phyloP scores from a whole-genome alignment of 495 filamentous ascomycete species.

The Hypoxylon lienhwacheense region DNA sequence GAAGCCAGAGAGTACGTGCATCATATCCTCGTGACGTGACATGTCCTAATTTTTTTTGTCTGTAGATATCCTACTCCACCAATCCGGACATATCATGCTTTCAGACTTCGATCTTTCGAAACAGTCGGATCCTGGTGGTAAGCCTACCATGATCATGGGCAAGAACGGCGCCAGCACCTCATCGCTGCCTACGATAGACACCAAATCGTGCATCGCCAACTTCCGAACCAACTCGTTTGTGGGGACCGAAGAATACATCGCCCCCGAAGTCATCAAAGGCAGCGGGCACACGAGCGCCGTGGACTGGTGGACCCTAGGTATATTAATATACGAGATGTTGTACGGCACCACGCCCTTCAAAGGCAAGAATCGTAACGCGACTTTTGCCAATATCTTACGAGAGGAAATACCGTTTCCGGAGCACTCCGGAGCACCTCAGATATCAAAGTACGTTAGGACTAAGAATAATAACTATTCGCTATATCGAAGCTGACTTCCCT shows the following conservation, averaged over 20 bases:
- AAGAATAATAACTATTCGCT: background rate
- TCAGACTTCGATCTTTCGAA: conserved; percentile 99
- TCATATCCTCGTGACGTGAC: background rate
- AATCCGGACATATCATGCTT: conserved; percentile 99
- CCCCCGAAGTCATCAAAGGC: conserved; percentile 97
- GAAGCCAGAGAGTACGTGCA: conserved; percentile 88
- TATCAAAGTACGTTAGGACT: conserved; percentile 73
- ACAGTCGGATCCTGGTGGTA: conserved; percentile 93
- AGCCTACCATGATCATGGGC: conserved; percentile 94
- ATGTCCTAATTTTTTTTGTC: conserved; percentile 11
- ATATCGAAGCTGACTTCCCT: conserved; percentile 16
- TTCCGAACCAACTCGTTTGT: conserved; percentile 99
- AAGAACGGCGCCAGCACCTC: conserved; percentile 77
- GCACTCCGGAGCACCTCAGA: conserved; percentile 76
- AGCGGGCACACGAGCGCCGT: conserved; percentile 98
- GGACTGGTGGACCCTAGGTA: conserved; percentile 98
- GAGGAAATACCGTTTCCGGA: conserved; percentile 97
- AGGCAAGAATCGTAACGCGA: conserved; percentile 97
- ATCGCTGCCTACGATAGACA: conserved; percentile 91
- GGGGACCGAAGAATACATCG: conserved; percentile 98
- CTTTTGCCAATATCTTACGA: conserved; percentile 93
- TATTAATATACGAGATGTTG: conserved; percentile 98
- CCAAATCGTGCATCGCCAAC: conserved; percentile 96
- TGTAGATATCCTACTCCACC: conserved; percentile 94
- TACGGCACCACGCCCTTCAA: conserved; percentile 99